Evolutionary conservation across 2,329 filamentous ascomycete species (phyloP), one percentile per base, ranked within the genome.

Genomic region (Colletotrichum sp.): DNA sequence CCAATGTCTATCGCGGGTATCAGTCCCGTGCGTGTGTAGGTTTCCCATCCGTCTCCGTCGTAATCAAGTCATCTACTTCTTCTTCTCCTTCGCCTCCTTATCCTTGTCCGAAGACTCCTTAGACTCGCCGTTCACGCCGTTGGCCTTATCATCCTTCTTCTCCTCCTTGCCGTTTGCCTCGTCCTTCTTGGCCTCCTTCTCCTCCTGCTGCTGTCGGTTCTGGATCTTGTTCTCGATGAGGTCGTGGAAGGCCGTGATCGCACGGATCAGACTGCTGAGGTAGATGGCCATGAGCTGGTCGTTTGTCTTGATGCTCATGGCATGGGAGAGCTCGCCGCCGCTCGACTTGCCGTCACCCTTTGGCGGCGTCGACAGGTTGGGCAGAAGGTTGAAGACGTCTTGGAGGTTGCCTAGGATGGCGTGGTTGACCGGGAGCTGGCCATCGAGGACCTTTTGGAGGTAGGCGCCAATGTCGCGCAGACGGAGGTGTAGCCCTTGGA

Each of bases 141-240:
- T 86, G 39, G 81, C 80, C 59, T 82, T 82, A 21, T 80, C 83
- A 78, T 92, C 89, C 84, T 92, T 91, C 84, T 91, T 90, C 78
- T 92, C 90, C 68, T 90, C 88, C 78, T 91, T 91, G 80, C 87
- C 85, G 79, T 93, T 93, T 28, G 80, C 78, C 82, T 94, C 94
- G 65, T 93, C 93, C 83, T 96, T 95, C 87, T 95, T 95, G 82
- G 94, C 91, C 81, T 99, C 96, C 87, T 96, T 96, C 83, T 99
- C 97, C 83, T 99, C 97, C 82, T 98, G 95, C 85, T 98, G 95
- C 87, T 99, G 96, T 84, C 96, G 92, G 87, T 99, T 99, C 89
- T 99, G 96, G 80, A 99, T 98, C 91, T 99, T 99, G 90, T 99
- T 99, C 89, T 99, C 97, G 79, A 99, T 99, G 80, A 99, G 88